phyloP scores from a whole-genome alignment of 345 rosid genomes.

The Corymbia maculata region DNA sequence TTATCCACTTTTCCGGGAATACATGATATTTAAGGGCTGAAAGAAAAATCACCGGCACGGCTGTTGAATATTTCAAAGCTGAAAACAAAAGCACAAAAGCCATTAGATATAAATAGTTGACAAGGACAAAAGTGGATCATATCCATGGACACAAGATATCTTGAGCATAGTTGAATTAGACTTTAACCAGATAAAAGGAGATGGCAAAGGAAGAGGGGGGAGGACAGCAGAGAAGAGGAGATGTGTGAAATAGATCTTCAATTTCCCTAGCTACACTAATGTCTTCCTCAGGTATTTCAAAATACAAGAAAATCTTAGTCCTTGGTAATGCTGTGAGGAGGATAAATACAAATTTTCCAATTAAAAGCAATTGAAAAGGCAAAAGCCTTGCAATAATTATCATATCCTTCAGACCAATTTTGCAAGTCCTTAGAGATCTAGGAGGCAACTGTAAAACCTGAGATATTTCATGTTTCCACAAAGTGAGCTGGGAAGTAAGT shows the following conservation, averaged over 20 bases:
- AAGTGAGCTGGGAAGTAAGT: not conserved
- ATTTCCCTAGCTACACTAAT: not conserved
- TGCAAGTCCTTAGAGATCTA: not conserved
- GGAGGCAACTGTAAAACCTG: not conserved
- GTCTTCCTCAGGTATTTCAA: not conserved
- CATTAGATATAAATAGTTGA: not conserved
- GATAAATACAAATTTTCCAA: not conserved
- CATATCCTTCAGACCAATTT: not conserved
- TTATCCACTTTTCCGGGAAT: constrained; percentile 65
- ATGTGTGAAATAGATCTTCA: not conserved
- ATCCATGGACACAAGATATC: not conserved
- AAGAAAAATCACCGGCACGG: constrained; percentile 89
- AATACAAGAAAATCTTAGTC: not conserved
- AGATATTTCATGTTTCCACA: not conserved
- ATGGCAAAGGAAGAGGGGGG: not conserved
- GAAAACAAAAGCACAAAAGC: constrained; percentile 31
- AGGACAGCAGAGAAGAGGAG: not conserved
- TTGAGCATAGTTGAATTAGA: not conserved
- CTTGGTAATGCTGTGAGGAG: not conserved
- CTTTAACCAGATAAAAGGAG: not conserved
- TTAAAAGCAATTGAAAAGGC: not conserved
- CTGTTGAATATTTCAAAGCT: constrained; percentile 88
- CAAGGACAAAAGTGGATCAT: not conserved
- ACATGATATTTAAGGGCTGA: constrained; percentile 93
- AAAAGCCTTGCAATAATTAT: not conserved